These are phyloP conservation scores for Fusarium lateritium DNA, from an alignment of 2,329 filamentous ascomycete species.

Conservation along the genomic window DNA sequence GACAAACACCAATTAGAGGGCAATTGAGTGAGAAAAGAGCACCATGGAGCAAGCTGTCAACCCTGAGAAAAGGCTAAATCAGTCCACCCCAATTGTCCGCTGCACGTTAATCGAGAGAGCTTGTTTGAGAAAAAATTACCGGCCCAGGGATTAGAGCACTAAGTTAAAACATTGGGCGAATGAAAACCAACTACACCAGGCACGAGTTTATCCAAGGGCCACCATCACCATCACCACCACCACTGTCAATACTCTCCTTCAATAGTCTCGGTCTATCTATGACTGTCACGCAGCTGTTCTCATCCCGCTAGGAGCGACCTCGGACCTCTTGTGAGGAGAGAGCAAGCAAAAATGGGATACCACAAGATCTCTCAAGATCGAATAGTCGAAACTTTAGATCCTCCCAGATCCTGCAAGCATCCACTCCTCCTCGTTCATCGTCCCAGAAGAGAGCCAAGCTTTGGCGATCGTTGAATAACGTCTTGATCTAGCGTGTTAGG, in stretches of 20 bases:
- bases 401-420: constrained; percentile 42
- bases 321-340: constrained; percentile 12
- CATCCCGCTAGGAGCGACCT: constrained; percentile 23
- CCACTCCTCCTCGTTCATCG: constrained; percentile 14
- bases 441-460: constrained; percentile 9
- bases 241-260: not conserved
- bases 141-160: constrained; percentile 17
- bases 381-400: constrained; percentile 40
- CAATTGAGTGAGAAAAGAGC: not conserved
- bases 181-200: constrained; percentile 7
- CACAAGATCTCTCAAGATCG: constrained; percentile 32
- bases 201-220: constrained; percentile 5
- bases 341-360: constrained; percentile 12
- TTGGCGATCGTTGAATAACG: constrained; percentile 30
- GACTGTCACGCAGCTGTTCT: constrained; percentile 18
- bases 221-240: constrained; percentile 1
- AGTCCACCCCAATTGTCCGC: constrained; percentile 9
- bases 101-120: constrained; percentile 13
- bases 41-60: too few relatives aligned
- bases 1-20: too few relatives aligned
- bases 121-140: constrained; percentile 24
- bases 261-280: constrained; percentile 4
- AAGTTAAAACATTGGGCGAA: constrained; percentile 15
- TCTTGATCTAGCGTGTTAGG: constrained; percentile 17
- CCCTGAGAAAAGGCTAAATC: constrained; percentile 1